These are phyloP conservation scores for Licmophora abbreviata DNA, from an alignment of 108 stramenopile genomes.

Conservation along the genomic window DNA sequence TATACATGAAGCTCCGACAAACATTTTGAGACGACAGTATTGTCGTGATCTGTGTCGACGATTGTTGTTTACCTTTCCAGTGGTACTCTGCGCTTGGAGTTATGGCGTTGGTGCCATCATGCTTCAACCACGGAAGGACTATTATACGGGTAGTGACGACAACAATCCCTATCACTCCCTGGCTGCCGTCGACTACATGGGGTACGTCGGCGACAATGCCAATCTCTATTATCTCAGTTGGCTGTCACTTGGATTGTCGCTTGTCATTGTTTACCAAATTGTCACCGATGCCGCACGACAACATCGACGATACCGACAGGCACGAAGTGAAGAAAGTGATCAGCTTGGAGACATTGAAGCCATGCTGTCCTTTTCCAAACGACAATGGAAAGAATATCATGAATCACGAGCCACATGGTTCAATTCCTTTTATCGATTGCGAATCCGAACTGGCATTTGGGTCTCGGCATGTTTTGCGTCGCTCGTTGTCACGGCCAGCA, in stretches of 20 bases:
- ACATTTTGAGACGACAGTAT: not conserved
- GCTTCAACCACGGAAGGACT: slow-evolving; percentile 7
- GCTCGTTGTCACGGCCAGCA: slow-evolving; percentile 17
- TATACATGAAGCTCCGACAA: not conserved
- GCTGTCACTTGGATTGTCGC: slow-evolving; percentile 15
- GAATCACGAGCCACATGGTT: slow-evolving; percentile 15
- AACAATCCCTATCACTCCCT: slow-evolving; percentile 28
- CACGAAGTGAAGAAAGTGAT: not conserved
- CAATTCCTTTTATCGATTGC: slow-evolving; percentile 21
- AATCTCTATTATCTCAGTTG: slow-evolving; percentile 37
- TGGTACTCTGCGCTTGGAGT: not conserved
- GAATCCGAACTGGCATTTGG: slow-evolving; percentile 36
- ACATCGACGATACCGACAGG: slow-evolving; percentile 2
- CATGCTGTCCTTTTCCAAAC: slow-evolving; percentile 7
- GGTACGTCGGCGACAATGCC: slow-evolving; percentile 41
- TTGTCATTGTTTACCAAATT: slow-evolving; percentile 25
- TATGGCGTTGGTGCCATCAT: slow-evolving; percentile 9
- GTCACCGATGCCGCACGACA: slow-evolving; percentile 7
- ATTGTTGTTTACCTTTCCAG: not conserved
- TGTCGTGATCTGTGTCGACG: not conserved
- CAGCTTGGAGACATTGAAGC: slow-evolving; percentile 9
- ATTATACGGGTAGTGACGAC: not conserved
- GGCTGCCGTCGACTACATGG: slow-evolving; percentile 30
- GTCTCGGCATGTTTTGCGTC: slow-evolving; percentile 22
- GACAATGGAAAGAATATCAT: not conserved